These are phyloP conservation scores for Cyclostephanos tholiformis DNA, from an alignment of 108 stramenopile genomes.

Conservation along the genomic window DNA sequence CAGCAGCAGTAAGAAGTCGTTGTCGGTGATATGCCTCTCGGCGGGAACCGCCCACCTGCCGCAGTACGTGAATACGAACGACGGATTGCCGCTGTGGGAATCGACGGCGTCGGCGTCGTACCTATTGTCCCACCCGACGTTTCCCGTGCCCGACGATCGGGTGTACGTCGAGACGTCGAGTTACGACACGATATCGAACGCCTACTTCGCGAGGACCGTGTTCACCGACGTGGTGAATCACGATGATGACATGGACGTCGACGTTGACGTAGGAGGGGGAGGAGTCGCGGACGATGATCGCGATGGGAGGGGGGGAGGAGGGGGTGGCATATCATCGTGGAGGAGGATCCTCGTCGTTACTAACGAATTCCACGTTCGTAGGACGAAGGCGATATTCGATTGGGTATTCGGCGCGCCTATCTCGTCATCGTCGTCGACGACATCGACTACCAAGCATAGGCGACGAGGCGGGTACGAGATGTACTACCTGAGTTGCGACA, in stretches of 20 bases:
- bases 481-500: slow-evolving; percentile 66
- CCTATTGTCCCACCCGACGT: slow-evolving; percentile 37
- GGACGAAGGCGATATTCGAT: slow-evolving; percentile 81
- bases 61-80: slow-evolving; percentile 55
- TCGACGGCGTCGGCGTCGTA: slow-evolving; percentile 78
- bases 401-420: slow-evolving; percentile 71
- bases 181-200: slow-evolving; percentile 88
- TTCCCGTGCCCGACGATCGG: slow-evolving; percentile 22
- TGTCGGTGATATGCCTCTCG: slow-evolving; percentile 64
- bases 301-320: neutral
- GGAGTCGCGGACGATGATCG: no score
- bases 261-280: neutral
- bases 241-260: slow-evolving; percentile 11
- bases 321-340: slow-evolving; percentile 2
- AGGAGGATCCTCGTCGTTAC: slow-evolving; percentile 67
- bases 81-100: slow-evolving; percentile 87
- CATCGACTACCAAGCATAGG: no score
- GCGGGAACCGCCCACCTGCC: slow-evolving; percentile 89
- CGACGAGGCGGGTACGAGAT: slow-evolving; percentile 53
- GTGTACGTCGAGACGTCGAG: slow-evolving; percentile 82
- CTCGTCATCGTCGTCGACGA: slow-evolving; percentile 9
- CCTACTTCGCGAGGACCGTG: slow-evolving; percentile 69
- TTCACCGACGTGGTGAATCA: slow-evolving; percentile 74
- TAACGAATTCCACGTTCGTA: slow-evolving; percentile 84
- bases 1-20: neutral